phyloP scores from a whole-genome alignment of 805 yeast species.

The Starmerella bacillaris region DNA sequence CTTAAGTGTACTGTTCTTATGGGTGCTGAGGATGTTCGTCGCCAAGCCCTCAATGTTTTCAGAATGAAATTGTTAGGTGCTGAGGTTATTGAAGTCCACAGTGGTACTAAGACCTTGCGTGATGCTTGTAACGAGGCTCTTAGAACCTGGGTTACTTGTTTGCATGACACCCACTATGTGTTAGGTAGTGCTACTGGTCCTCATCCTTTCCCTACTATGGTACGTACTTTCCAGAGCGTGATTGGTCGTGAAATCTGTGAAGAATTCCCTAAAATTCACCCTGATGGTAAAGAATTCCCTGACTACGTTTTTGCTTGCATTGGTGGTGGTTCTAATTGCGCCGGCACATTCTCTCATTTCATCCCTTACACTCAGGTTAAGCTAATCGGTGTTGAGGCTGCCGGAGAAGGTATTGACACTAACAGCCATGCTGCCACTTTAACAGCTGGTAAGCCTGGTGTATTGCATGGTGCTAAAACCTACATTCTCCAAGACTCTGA shows the following conservation, averaged over 20 bases:
- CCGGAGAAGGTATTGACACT: slow-evolving; percentile 90
- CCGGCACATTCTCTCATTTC: slow-evolving; percentile 91
- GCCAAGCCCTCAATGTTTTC: slow-evolving; percentile 95
- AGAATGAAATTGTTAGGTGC: slow-evolving; percentile 96
- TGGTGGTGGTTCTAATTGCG: slow-evolving; percentile 96
- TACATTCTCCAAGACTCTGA: slow-evolving; percentile 78
- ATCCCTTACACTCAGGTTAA: slow-evolving; percentile 62
- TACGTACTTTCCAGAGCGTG: slow-evolving; percentile 93
- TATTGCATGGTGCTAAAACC: slow-evolving; percentile 93
- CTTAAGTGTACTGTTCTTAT: slow-evolving; percentile 82
- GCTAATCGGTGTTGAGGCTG: slow-evolving; percentile 92
- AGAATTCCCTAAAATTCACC: slow-evolving; percentile 63
- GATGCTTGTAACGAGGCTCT: slow-evolving; percentile 97
- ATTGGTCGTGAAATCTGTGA: slow-evolving; percentile 90
- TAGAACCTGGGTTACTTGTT: slow-evolving; percentile 82
- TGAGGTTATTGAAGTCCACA: slow-evolving; percentile 76
- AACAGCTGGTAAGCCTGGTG: slow-evolving; percentile 92
- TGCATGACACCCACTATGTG: slow-evolving; percentile 75
- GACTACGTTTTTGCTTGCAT: slow-evolving; percentile 95
- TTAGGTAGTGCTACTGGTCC: slow-evolving; percentile 99
- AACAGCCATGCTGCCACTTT: slow-evolving; percentile 85
- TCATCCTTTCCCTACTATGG: slow-evolving; percentile 95
- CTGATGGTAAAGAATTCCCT: slow-evolving; percentile 53
- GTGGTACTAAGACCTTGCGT: slow-evolving; percentile 89
- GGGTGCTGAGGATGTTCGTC: slow-evolving; percentile 99